A percentile compares a stretch with the other conserved stretches of the same genome.
phyloP scores from a whole-genome alignment of 345 rosid genomes.

The Aegle marmelos region DNA sequence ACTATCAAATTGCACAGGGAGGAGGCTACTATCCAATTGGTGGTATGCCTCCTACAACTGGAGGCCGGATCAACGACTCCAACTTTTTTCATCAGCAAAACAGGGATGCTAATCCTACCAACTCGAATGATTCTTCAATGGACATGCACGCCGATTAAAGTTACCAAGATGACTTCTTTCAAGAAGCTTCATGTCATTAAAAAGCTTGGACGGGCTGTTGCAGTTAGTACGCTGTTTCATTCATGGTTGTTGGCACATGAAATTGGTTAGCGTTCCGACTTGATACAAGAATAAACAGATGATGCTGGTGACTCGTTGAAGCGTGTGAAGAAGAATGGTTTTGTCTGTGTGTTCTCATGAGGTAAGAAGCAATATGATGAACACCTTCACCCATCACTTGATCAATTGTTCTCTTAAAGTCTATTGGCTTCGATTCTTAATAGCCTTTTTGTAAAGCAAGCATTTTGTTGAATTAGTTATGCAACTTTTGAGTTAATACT shows the following conservation, averaged over 20 bases:
- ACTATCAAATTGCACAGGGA: slow-evolving; percentile 65
- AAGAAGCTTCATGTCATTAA: slow-evolving; percentile 9
- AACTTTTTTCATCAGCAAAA: slow-evolving; percentile 47
- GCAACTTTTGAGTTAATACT: slow-evolving; percentile 2
- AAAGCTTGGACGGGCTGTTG: slow-evolving; percentile 8
- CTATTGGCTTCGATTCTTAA: slow-evolving; percentile 9
- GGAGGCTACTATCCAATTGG: slow-evolving; percentile 52
- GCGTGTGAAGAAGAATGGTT: slow-evolving; percentile 29
- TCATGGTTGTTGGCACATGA: slow-evolving; percentile 8
- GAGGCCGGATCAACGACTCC: slow-evolving; percentile 38
- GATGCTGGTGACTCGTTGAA: slow-evolving; percentile 30
- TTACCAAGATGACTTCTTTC: slow-evolving; percentile 9
- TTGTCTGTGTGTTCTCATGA: slow-evolving; percentile 20
- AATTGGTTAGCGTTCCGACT: slow-evolving; percentile 18
- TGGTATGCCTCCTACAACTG: slow-evolving; percentile 38
- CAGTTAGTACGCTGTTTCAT: slow-evolving; percentile 14
- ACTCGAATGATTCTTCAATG: slow-evolving; percentile 84
- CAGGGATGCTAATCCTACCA: slow-evolving; percentile 57
- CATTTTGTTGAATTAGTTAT: slow-evolving; percentile 15
- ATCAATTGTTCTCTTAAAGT: background rate
- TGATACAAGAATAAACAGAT: slow-evolving; percentile 29
- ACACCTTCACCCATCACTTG: slow-evolving; percentile 19
- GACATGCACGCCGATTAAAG: slow-evolving; percentile 72
- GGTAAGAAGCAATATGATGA: slow-evolving; percentile 12
- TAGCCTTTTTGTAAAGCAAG: slow-evolving; percentile 27